Percentiles rank a stretch among this genome's conserved stretches.
Evolutionary conservation across 148 eudicot species (phyloP).

Genomic region (Rhododendron ferrugineum): DNA sequence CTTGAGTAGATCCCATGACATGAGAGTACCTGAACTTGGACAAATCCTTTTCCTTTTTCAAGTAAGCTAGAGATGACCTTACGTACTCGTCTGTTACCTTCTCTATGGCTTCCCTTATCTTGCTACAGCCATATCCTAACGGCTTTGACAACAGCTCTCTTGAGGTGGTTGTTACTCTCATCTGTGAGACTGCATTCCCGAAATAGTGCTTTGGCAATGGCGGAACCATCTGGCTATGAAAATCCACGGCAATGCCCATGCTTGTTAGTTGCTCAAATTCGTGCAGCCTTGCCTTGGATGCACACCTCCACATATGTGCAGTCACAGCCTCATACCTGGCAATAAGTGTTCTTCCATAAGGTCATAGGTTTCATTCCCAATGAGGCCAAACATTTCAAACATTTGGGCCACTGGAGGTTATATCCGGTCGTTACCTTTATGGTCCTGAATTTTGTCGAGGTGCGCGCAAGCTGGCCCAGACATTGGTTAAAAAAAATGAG

Average conservation of each 20-base stretch:
- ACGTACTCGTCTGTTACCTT: slow-evolving; percentile 26
- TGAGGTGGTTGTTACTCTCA: background rate
- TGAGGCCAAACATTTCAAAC: too few species aligned
- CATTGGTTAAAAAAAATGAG: too few species aligned
- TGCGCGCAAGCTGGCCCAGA: too few species aligned
- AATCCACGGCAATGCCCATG: background rate
- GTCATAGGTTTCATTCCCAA: too few species aligned
- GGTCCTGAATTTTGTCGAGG: too few species aligned
- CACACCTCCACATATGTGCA: background rate
- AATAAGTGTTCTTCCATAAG: too few species aligned
- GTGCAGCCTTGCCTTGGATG: background rate
- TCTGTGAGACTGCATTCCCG: background rate
- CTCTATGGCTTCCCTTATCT: slow-evolving; percentile 27
- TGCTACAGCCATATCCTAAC: slow-evolving; percentile 25
- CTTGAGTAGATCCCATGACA: slow-evolving; percentile 13
- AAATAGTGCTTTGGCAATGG: background rate
- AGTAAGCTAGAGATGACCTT: slow-evolving; percentile 20
- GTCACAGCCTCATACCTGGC: background rate
- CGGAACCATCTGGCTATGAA: background rate
- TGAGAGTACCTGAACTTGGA: slow-evolving; percentile 26
- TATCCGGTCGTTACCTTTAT: too few species aligned
- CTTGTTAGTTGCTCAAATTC: background rate
- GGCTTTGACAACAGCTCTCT: slow-evolving; percentile 32
- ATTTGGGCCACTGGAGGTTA: too few species aligned
- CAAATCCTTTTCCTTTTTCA: slow-evolving; percentile 26